Evolutionary conservation across 345 rosid species (phyloP), one percentile per base, ranked within the genome.

Genomic region (Eucalyptus pauciflora): DNA sequence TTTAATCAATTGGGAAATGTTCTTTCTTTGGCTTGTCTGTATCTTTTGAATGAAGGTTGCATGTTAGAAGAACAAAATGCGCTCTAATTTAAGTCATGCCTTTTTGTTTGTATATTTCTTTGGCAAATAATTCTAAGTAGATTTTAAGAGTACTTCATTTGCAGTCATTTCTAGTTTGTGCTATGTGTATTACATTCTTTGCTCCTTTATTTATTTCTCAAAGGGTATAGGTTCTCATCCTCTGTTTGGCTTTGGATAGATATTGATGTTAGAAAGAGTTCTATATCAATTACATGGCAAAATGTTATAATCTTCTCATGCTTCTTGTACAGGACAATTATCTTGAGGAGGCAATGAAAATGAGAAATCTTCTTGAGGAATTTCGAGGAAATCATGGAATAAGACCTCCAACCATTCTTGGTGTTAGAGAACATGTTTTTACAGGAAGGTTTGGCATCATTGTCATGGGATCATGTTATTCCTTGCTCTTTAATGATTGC

Each of bases 341-440:
- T 89, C 95, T 98, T 46, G 99, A 98, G 92, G 99, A 98, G 92
- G 99, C 99, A 92, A 93, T 98, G 94, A 98, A 98, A 90, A 94
- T 98, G 97, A 95, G 99, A 93, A 98, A 98, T 91, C 98, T 98
- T 89, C 97, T 98, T 6, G 97, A 96, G 92, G 99, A 98, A 93
- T 98, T 98, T 92, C 95, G 92, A 88, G 96, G 91, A 67, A 94
- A 96, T 90, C 99, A 98, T 94, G 99, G 99, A 86, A 94, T 98
- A 89, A 96, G 99, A 71, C 95, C 93, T 90, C 97, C 99, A 81
- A 97, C 99, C 87, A 98, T 98, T 91, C 99, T 98, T 88, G 99
- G 99, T 71, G 99, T 98, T 50, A 94, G 99, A 89, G 99, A 98
- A 90, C 93, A 98, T 90, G 97, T 98, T 88, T 98, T 98, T 90